These are phyloP conservation scores for Colletotrichum ledebouriae DNA, from an alignment of 2,329 filamentous ascomycete genomes.

Conservation along the genomic window DNA sequence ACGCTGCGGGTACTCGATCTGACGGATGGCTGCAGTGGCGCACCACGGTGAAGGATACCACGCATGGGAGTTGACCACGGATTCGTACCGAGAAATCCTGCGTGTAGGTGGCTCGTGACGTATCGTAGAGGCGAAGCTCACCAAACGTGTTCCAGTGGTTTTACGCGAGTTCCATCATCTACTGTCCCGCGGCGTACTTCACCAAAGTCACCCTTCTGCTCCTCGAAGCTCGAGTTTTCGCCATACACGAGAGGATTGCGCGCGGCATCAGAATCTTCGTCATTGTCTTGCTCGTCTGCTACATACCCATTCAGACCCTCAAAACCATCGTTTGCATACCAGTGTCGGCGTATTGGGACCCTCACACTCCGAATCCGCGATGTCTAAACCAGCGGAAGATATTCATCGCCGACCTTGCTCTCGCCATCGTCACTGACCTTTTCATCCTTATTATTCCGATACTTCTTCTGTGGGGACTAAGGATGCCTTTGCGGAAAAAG, in stretches of 20 bases:
- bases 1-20: not conserved
- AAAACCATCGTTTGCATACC: constrained; percentile 48
- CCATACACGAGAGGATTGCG: constrained; percentile 45
- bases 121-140: not conserved
- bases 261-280: constrained; percentile 49
- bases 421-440: constrained; percentile 52
- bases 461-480: constrained; percentile 49
- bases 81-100: constrained; percentile 41
- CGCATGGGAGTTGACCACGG: constrained; percentile 45
- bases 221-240: constrained; percentile 50
- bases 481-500: constrained; percentile 48
- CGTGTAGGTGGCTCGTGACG: constrained; percentile 27
- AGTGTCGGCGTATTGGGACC: constrained; percentile 46
- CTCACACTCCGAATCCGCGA: constrained; percentile 34
- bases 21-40: constrained; percentile 43
- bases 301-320: constrained; percentile 48
- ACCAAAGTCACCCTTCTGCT: constrained; percentile 52
- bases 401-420: constrained; percentile 51
- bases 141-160: constrained; percentile 43
- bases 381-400: constrained; percentile 51
- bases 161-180: constrained; percentile 48
- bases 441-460: constrained; percentile 52
- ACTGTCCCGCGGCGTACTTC: constrained; percentile 49
- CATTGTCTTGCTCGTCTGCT: constrained; percentile 45
- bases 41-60: constrained; percentile 46